A percentile compares a stretch with the other conserved stretches of the same genome.
Conservation (phyloP, 345 rosid genomes). For the Corchorus capsularis region DNA sequence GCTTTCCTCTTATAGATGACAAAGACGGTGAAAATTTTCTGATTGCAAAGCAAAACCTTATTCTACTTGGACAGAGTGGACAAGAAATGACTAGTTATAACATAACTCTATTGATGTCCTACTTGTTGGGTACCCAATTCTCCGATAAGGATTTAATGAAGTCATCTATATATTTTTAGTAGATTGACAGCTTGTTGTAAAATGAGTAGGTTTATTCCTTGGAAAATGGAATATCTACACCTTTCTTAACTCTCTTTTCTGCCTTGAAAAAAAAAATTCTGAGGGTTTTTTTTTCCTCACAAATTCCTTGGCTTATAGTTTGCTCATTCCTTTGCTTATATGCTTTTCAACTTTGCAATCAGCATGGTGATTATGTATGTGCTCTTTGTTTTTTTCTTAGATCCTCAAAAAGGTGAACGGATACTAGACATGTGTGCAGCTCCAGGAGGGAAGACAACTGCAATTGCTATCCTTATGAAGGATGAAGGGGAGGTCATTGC, state of each 20-base stretch:
- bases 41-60: neutral
- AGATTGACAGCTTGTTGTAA: neutral
- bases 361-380: slow-evolving; percentile 3
- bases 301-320: neutral
- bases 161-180: neutral
- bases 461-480: slow-evolving; percentile 84
- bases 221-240: neutral
- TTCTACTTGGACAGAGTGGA: neutral
- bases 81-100: neutral
- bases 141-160: neutral
- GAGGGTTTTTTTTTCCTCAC: neutral
- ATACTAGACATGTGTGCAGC: slow-evolving; percentile 99
- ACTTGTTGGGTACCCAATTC: neutral
- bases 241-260: neutral
- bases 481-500: slow-evolving; percentile 94
- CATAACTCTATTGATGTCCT: neutral
- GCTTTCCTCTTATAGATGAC: neutral
- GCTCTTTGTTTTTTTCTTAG: slow-evolving; percentile 38
- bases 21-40: neutral
- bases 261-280: neutral
- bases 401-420: slow-evolving; percentile 94
- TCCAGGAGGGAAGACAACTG: slow-evolving; percentile 98
- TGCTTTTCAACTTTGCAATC: slow-evolving; percentile 3
- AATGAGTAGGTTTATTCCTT: neutral
- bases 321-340: neutral